A percentile compares a stretch with the other conserved stretches of the same genome.
Conservation (phyloP, 2,329 filamentous ascomycete species). For the Harringtonia lauricola region DNA sequence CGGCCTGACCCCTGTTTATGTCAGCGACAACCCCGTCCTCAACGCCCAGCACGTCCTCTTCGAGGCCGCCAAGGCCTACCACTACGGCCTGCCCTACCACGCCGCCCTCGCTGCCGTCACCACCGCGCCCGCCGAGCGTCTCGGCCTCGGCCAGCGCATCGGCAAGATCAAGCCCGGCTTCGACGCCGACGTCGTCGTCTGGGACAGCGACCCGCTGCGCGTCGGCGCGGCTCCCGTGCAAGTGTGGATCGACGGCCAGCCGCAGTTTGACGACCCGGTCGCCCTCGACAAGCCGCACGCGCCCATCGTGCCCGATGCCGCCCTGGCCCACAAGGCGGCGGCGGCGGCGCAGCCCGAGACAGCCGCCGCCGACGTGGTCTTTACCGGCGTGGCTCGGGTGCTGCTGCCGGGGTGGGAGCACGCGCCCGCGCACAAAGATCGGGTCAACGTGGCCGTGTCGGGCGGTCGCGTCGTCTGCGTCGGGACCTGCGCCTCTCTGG, state of each 20-base stretch:
- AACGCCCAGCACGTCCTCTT: slow-evolving; percentile 61
- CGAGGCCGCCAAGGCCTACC: slow-evolving; percentile 49
- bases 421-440: background rate
- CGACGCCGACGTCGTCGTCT: slow-evolving; percentile 50
- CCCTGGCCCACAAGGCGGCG: slow-evolving; percentile 23
- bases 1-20: slow-evolving; percentile 54
- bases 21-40: slow-evolving; percentile 60
- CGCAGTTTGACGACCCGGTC: slow-evolving; percentile 44
- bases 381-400: slow-evolving; percentile 44
- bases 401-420: slow-evolving; percentile 31
- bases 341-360: slow-evolving; percentile 26
- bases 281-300: slow-evolving; percentile 39
- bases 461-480: slow-evolving; percentile 45
- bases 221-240: slow-evolving; percentile 48
- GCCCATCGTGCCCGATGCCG: slow-evolving; percentile 27
- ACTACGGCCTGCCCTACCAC: slow-evolving; percentile 50
- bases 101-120: slow-evolving; percentile 48
- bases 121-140: slow-evolving; percentile 43
- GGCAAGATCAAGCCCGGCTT: slow-evolving; percentile 52
- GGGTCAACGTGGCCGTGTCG: slow-evolving; percentile 37
- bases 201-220: slow-evolving; percentile 51
- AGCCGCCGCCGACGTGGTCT: slow-evolving; percentile 32
- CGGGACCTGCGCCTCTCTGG: slow-evolving; percentile 37
- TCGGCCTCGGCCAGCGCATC: slow-evolving; percentile 45
- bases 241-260: slow-evolving; percentile 52